Evolutionary conservation across 805 yeast genomes (phyloP).

Genomic region (Starmera dryadoides): DNA sequence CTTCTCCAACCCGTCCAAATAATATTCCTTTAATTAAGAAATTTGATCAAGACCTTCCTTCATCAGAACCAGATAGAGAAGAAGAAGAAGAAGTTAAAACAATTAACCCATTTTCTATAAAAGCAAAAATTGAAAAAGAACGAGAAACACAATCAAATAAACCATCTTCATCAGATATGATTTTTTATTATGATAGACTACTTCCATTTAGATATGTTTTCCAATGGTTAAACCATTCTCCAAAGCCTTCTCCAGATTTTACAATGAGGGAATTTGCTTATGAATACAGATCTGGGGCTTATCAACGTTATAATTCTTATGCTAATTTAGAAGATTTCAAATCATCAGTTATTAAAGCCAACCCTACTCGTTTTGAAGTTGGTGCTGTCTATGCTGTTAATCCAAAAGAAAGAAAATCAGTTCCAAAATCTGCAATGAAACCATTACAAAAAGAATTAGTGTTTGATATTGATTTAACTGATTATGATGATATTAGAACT

Average conservation of each 20-base stretch:
- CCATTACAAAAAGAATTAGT: conserved; percentile 85
- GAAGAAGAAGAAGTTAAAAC: not conserved
- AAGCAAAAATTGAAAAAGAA: not conserved
- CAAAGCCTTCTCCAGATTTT: conserved; percentile 66
- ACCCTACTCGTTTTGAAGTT: conserved; percentile 88
- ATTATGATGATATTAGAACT: conserved; percentile 88
- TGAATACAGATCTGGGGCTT: conserved; percentile 81
- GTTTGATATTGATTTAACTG: conserved; percentile 96
- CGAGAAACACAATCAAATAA: conserved; percentile 1
- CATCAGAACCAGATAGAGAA: not conserved
- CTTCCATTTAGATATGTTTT: conserved; percentile 77
- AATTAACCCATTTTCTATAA: not conserved
- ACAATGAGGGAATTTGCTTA: conserved; percentile 90
- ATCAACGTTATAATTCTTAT: conserved; percentile 83
- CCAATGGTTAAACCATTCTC: conserved; percentile 86
- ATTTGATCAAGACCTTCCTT: not conserved
- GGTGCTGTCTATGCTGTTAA: conserved; percentile 88
- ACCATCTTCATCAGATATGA: conserved; percentile 50
- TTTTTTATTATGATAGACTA: conserved; percentile 57
- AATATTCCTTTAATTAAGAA: not conserved
- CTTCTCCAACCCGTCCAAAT: conserved; percentile 14
- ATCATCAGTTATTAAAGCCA: conserved; percentile 59
- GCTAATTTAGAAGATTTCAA: conserved; percentile 64
- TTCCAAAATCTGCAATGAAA: conserved; percentile 70
- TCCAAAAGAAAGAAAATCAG: conserved; percentile 76